These are phyloP conservation scores for Lachnellula occidentalis DNA, from an alignment of 2,329 filamentous ascomycete species.

Conservation along the genomic window DNA sequence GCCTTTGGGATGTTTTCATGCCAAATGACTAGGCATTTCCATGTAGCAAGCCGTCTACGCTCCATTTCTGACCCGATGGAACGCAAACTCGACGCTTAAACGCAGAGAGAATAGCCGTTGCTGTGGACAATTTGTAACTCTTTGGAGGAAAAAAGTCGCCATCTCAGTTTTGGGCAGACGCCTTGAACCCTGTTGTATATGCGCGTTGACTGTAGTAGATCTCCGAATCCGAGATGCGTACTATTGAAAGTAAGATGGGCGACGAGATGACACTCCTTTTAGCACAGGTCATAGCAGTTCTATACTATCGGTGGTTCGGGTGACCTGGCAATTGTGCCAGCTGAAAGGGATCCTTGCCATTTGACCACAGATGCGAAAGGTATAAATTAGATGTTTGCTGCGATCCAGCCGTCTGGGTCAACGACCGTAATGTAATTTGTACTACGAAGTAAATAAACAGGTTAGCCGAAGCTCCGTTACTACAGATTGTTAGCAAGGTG, in stretches of 20 bases:
- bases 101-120: neutral
- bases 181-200: neutral
- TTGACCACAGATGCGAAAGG: neutral
- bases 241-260: neutral
- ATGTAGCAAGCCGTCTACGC: neutral
- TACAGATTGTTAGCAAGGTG: neutral
- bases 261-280: neutral
- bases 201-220: neutral
- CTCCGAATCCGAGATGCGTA: neutral
- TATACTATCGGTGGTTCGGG: neutral
- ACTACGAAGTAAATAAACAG: neutral
- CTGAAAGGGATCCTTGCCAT: neutral
- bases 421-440: neutral
- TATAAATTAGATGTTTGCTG: neutral
- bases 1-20: neutral
- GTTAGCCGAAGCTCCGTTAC: neutral
- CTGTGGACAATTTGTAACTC: neutral
- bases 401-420: neutral
- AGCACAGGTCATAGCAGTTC: no score
- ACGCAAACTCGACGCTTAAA: neutral
- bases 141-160: neutral
- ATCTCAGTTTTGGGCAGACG: neutral
- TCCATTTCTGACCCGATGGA: neutral
- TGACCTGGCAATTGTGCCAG: conserved; percentile 1
- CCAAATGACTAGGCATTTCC: neutral